phyloP scores from a whole-genome alignment of 257 asterid species.

The Lantana camara region DNA sequence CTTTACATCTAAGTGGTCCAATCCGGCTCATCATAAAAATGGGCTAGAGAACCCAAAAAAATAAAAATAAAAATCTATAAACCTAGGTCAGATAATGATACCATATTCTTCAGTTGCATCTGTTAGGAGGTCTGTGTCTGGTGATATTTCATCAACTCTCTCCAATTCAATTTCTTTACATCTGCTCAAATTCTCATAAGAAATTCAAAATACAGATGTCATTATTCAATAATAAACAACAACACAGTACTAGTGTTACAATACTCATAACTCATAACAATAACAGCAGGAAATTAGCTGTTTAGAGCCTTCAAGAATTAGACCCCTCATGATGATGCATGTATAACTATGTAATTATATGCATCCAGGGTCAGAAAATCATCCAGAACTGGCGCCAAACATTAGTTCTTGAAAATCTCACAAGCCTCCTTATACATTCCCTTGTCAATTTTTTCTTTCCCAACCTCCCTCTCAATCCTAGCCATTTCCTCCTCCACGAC shows the following conservation, averaged over 20 bases:
- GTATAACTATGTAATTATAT: conserved; percentile 54
- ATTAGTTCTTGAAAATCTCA: conserved; percentile 62
- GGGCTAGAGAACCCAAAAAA: too few species aligned
- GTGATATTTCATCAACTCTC: too few species aligned
- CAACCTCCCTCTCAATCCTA: conserved; percentile 74
- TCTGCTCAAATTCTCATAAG: neutral
- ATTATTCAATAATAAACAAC: neutral
- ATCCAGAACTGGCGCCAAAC: conserved; percentile 59
- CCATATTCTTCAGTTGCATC: too few species aligned
- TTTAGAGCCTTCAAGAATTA: conserved; percentile 44
- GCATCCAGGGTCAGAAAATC: conserved; percentile 84
- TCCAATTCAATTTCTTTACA: too few species aligned
- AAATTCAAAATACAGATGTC: neutral
- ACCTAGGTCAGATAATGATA: too few species aligned
- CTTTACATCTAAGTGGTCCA: too few species aligned
- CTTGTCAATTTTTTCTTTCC: conserved; percentile 54
- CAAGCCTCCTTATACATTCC: conserved; percentile 78
- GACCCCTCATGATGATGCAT: conserved; percentile 45
- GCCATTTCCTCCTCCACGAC: conserved; percentile 84
- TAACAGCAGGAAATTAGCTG: neutral
- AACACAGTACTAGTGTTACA: neutral
- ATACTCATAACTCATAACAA: neutral
- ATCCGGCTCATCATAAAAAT: too few species aligned
- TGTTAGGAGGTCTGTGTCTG: too few species aligned
- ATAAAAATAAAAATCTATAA: too few species aligned